Evolutionary conservation across 2,329 filamentous ascomycete species (phyloP).

Genomic region (Penicillium aurantiogriseum): DNA sequence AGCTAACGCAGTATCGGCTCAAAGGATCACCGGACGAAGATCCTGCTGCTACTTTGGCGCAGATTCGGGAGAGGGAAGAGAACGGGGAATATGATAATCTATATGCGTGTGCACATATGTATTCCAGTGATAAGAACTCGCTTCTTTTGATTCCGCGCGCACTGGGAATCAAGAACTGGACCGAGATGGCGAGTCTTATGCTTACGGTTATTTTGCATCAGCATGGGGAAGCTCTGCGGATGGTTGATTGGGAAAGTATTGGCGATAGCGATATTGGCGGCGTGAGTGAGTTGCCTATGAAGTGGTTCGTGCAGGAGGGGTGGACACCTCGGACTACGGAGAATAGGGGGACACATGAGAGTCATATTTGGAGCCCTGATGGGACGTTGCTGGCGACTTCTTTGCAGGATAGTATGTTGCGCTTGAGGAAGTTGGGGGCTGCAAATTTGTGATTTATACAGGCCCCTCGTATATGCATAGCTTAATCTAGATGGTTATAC

Average conservation of each 20-base stretch:
- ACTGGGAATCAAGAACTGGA: constrained; percentile 42
- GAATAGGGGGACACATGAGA: constrained; percentile 50
- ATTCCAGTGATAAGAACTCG: constrained; percentile 57
- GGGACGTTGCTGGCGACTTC: constrained; percentile 49
- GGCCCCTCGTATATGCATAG: neutral
- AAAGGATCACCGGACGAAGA: constrained; percentile 43
- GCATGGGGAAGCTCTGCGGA: constrained; percentile 39
- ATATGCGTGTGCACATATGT: constrained; percentile 58
- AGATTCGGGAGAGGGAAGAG: constrained; percentile 26
- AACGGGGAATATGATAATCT: constrained; percentile 49
- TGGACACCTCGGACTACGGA: constrained; percentile 46
- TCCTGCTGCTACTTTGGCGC: constrained; percentile 6
- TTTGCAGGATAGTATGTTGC: constrained; percentile 52
- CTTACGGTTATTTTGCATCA: constrained; percentile 52
- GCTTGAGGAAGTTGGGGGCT: constrained; percentile 22
- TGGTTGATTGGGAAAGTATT: constrained; percentile 39
- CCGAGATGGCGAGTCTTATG: constrained; percentile 48
- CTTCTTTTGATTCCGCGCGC: constrained; percentile 54
- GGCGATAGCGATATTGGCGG: neutral
- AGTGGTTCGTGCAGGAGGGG: constrained; percentile 53
- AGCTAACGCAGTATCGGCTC: constrained; percentile 49
- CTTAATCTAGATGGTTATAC: neutral
- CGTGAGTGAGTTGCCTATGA: constrained; percentile 28
- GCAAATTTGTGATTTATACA: constrained; percentile 23
- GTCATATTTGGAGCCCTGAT: constrained; percentile 45